Evolutionary conservation across 2,329 filamentous ascomycete species (phyloP), one percentile per base, ranked within the genome.

Genomic region (Plenodomus lindquistii): DNA sequence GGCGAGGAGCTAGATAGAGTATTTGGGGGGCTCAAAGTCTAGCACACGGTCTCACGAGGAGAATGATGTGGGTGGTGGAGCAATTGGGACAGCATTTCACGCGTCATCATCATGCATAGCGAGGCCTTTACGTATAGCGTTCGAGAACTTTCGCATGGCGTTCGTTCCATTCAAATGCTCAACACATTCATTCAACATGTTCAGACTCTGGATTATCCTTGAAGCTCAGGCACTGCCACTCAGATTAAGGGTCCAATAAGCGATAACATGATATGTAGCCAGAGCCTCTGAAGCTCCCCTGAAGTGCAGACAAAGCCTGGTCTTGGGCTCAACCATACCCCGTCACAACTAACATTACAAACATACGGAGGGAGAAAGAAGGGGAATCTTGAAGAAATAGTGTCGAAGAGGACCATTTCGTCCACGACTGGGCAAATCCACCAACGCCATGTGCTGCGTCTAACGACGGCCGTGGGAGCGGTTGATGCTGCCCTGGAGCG

Each of bases 381-480:
- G 63, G 70, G 71, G 69, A 73, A 72, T 72, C 69, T 69, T 55
- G 69, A 71, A 66, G 55, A 57, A 65, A 71, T 62, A 60, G 58
- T 60, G 48, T 61, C 42, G 55, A 50, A 46, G 46, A 52, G 40
- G 42, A 55, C 50, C 46, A 53, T 50, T 42, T 35, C 50, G 43
- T 50, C 52, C 48, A 53, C 40, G 15, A 9, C 8, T 37, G 20
- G 36, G 42, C 36, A 38, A 45, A 7, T 27, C 38, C 22, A 50
- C 34, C 21, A 37, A 53, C 36, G 29, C 44, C 42, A 13, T 40
- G 10, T 20, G 16, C 45, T 15, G 7, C 34, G 29, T 15, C 74
- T 92, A 96, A 77, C 91, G 91, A 76, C 92, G 91, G 67, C 92
- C 91, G 74, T 94, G 89, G 79, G 89, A 95, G 80, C 92, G 89